Conservation (phyloP, 1,284 basidiomycete genomes). For the Ganoderma lucidum region DNA sequence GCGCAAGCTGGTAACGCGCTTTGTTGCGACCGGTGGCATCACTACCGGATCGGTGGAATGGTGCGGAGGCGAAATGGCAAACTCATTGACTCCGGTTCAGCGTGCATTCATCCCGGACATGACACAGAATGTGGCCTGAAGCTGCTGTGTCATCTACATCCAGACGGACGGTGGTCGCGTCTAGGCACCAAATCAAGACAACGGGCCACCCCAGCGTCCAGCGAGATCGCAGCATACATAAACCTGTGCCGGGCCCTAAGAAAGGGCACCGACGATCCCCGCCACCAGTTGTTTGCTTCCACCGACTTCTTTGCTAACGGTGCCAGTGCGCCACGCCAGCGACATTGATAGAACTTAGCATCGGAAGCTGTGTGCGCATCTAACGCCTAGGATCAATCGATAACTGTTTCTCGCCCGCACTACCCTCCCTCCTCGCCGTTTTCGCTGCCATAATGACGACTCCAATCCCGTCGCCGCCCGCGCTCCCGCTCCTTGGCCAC, state of each 20-base stretch:
- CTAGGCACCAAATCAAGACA: not conserved
- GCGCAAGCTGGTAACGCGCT: not conserved
- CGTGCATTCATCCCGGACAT: not conserved
- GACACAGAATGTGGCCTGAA: not conserved
- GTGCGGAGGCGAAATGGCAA: not conserved
- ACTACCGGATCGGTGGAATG: not conserved
- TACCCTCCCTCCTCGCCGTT: not conserved
- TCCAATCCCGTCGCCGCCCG: conserved; percentile 51
- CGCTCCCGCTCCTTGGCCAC: conserved; percentile 57
- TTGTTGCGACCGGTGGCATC: not conserved
- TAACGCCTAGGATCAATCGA: not conserved
- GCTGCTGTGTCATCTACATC: not conserved
- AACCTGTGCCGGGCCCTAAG: not conserved
- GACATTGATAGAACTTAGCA: not conserved
- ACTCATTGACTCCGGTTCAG: not conserved
- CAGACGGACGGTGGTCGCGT: not conserved
- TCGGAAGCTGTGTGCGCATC: not conserved
- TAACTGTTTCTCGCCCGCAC: not conserved
- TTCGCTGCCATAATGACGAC: conserved; percentile 37
- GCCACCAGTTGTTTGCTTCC: not conserved
- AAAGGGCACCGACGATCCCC: not conserved
- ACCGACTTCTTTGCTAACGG: not conserved
- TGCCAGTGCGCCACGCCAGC: not conserved
- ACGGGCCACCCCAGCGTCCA: not conserved
- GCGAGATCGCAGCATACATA: not conserved